Base-by-base conservation (phyloP, 352 stramenopile genomes). In the Blastocystis sp. region DNA sequence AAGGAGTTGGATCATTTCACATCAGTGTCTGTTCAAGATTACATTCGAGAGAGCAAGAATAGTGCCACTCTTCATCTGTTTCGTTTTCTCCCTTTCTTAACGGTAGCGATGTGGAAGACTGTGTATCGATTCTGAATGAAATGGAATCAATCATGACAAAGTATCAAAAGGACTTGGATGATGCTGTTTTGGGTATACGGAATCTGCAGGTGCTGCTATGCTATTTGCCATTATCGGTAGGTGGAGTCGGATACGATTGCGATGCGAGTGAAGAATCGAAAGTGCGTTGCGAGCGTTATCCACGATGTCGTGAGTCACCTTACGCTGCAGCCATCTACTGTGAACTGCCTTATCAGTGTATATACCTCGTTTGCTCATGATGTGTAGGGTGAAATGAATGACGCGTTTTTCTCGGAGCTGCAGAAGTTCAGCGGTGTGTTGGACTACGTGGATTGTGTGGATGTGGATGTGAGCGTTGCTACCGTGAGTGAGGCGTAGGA, bases 21-120 rank as follows among this genome's bases (percentile, higher is more conserved):
- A 34, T 4, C 1, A 45, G 11, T 79, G 11, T 79, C 69, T 2
- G 62, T 79, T 41, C 2, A 23, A 2, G 69, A 79, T 62, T 79
- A 79, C 38, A 79, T 79, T 79, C 41, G 52, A 10, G 69, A 79
- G 43, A 79, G 69, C 38, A 53, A 60, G 38, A 79, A 79, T 45
- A 64, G 61, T 62, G 69, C 69, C 62, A 40, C 61, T 79, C 69
- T 79, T 45, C 69, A 79, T 79, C 23, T 79, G 69, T 79, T 11
- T 19, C 5, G 40, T 53, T 74, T 34, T 17, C 7, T 19, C 28
- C 5, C 0, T 23, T 38, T 79, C 38, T 79, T 17, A 64, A 41
- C 10, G 21, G 2, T 79, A 79, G 69, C 28, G 69, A 79, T 41
- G 69, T 79, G 5, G 9, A 79, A 5, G 11, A 62, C 14, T 79